phyloP scores from a whole-genome alignment of 2,329 filamentous ascomycete species.

The Pestalotiopsis sp. region DNA sequence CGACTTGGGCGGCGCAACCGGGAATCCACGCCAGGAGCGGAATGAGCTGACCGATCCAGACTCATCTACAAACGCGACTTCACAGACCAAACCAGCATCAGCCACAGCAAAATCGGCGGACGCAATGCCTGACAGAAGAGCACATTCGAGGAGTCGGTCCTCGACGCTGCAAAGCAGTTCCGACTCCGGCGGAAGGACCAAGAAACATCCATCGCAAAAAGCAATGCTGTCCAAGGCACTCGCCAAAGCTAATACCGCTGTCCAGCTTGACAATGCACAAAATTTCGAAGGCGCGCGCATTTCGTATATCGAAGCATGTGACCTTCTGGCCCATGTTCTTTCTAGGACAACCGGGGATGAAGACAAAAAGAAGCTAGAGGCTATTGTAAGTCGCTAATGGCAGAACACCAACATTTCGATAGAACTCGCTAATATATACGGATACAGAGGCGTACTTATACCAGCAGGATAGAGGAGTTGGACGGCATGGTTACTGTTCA shows the following conservation, averaged over 20 bases:
- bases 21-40: constrained; percentile 28
- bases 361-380: constrained; percentile 86
- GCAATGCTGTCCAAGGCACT: constrained; percentile 95
- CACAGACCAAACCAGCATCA: constrained; percentile 21
- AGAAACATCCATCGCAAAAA: constrained; percentile 71
- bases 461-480: constrained; percentile 84
- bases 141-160: constrained; percentile 49
- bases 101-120: constrained; percentile 26
- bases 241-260: constrained; percentile 93
- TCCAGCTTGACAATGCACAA: constrained; percentile 92
- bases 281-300: constrained; percentile 91
- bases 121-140: constrained; percentile 38
- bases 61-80: constrained; percentile 19
- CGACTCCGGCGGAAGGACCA: constrained; percentile 40
- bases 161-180: constrained; percentile 45
- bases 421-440: neutral
- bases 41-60: constrained; percentile 24
- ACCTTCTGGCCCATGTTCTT: constrained; percentile 85
- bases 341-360: constrained; percentile 80
- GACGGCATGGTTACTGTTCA: constrained; percentile 67
- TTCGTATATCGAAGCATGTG: constrained; percentile 89
- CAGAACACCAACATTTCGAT: neutral
- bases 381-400: constrained; percentile 69
- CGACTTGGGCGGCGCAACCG: constrained; percentile 19
- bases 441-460: constrained; percentile 80